These are phyloP conservation scores for Nannochloris sp. DNA, from an alignment of 139 green algal species.

Conservation along the genomic window DNA sequence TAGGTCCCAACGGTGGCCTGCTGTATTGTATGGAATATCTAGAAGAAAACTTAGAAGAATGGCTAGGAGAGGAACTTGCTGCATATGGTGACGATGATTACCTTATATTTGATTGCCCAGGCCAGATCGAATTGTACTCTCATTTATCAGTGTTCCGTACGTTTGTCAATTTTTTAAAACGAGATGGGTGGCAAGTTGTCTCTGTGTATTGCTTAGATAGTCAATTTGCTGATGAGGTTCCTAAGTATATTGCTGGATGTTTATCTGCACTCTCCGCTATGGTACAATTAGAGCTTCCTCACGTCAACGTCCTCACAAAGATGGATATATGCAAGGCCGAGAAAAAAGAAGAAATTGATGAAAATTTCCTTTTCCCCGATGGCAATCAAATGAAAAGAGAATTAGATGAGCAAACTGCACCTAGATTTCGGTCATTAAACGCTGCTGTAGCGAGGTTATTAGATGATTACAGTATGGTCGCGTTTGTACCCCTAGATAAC, in stretches of 20 bases:
- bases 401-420: conserved; percentile 45
- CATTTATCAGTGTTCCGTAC: conserved; percentile 78
- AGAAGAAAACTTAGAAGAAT: conserved; percentile 91
- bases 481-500: conserved; percentile 83
- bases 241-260: conserved; percentile 78
- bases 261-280: conserved; percentile 82
- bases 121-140: conserved; percentile 98
- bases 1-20: conserved; percentile 94
- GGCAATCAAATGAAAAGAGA: conserved; percentile 39
- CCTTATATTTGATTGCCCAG: conserved; percentile 93
- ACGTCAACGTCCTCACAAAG: conserved; percentile 97
- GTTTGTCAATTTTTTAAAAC: conserved; percentile 78
- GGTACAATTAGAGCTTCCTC: conserved; percentile 94
- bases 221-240: conserved; percentile 76
- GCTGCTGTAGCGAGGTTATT: conserved; percentile 56
- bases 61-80: conserved; percentile 84
- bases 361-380: conserved; percentile 75
- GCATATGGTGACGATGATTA: conserved; percentile 95
- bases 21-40: conserved; percentile 99
- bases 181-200: conserved; percentile 51
- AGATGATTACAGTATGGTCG: conserved; percentile 81
- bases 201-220: conserved; percentile 89
- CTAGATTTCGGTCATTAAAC: conserved; percentile 63
- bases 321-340: conserved; percentile 80
- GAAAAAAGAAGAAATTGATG: conserved; percentile 43